A percentile compares a stretch with the other conserved stretches of the same genome.
These are phyloP conservation scores for Boletus coffeatus DNA, from an alignment of 1,284 basidiomycete species.

Conservation along the genomic window DNA sequence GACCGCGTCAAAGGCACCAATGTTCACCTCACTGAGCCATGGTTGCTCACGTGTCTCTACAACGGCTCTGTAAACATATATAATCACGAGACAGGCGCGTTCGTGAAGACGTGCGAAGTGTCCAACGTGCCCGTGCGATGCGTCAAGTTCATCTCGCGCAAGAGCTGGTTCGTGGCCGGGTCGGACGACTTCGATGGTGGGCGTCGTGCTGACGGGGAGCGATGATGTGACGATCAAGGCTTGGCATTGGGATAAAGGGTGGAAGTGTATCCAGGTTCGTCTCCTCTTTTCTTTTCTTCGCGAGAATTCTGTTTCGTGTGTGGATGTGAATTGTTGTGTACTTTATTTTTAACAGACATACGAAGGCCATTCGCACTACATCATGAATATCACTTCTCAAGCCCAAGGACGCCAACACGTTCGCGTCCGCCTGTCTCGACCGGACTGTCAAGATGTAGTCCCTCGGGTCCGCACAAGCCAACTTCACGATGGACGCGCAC, in stretches of 20 bases:
- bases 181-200: conserved; percentile 96
- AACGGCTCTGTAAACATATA: conserved; percentile 98
- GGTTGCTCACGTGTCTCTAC: conserved; percentile 81
- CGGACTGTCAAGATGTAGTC: conserved; percentile 98
- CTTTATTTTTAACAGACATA: conserved; percentile 56
- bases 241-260: conserved; percentile 99
- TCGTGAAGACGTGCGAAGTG: conserved; percentile 97
- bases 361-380: conserved; percentile 98
- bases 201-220: conserved; percentile 91
- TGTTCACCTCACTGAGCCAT: conserved; percentile 96
- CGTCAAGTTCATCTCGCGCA: conserved; percentile 94
- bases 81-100: conserved; percentile 91
- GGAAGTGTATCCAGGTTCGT: conserved; percentile 91
- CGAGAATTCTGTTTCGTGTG: not conserved
- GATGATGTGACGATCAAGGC: conserved; percentile 99
- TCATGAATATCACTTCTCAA: conserved; percentile 98
- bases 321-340: not conserved
- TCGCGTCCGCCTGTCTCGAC: conserved; percentile 93
- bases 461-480: conserved; percentile 75
- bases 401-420: conserved; percentile 96
- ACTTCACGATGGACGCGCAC: conserved; percentile 98
- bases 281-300: not conserved
- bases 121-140: conserved; percentile 97
- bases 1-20: conserved; percentile 98
- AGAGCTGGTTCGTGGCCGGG: conserved; percentile 97